Evolutionary conservation across 2,329 filamentous ascomycete species (phyloP).

Genomic region (Aureobasidium sp.): DNA sequence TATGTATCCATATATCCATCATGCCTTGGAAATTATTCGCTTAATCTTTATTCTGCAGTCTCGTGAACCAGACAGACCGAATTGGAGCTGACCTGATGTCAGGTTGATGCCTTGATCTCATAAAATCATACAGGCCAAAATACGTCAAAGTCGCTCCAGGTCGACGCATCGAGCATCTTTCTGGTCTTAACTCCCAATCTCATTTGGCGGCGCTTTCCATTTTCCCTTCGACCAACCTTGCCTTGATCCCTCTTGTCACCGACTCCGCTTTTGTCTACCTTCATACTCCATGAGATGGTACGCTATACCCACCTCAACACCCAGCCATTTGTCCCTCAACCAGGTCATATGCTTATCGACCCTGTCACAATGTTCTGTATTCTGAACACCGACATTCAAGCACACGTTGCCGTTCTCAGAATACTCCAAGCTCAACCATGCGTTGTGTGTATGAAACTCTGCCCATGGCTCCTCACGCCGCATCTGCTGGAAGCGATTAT

Average conservation of each 20-base stretch:
- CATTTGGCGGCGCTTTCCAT: no score
- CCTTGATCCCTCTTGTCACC: neutral
- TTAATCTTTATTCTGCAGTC: no score
- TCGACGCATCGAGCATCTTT: no score
- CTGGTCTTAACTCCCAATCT: neutral
- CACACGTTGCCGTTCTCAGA: neutral
- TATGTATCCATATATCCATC: no score
- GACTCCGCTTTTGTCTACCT: neutral
- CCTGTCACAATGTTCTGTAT: neutral
- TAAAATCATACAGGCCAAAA: no score
- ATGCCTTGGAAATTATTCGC: no score
- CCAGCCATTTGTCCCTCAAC: conserved; percentile 3
- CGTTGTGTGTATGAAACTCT: neutral
- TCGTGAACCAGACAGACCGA: no score
- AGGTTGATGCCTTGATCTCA: no score
- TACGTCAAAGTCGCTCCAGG: no score
- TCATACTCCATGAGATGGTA: neutral
- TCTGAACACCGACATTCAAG: neutral
- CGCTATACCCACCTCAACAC: neutral
- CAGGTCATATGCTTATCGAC: neutral
- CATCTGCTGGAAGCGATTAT: neutral
- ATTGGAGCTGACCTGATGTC: no score
- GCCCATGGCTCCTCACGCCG: neutral
- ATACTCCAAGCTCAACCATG: neutral
- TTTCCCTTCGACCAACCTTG: no score